These are phyloP conservation scores for Rhizophagus sp. DNA, from an alignment of 192 early-diverging fungal species.

Conservation along the genomic window DNA sequence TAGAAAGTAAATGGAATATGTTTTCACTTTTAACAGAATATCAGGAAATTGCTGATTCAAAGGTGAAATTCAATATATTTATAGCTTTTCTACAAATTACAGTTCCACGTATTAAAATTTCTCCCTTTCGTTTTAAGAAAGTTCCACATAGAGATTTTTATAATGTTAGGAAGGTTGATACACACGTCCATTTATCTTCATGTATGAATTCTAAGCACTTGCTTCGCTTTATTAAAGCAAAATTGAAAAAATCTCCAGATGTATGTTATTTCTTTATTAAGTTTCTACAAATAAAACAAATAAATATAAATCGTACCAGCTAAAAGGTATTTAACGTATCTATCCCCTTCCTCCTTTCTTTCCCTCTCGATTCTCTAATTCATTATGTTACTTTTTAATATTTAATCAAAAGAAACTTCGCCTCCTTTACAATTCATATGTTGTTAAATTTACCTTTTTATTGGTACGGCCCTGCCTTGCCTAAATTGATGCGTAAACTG, in stretches of 20 bases:
- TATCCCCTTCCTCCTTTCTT: too few relatives aligned
- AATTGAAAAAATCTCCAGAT: conserved; percentile 75
- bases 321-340: too few relatives aligned
- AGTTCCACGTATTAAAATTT: background rate
- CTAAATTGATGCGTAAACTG: too few relatives aligned
- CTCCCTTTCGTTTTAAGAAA: conserved; percentile 35
- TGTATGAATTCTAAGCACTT: conserved; percentile 98
- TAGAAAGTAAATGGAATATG: conserved; percentile 94
- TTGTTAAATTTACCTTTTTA: too few relatives aligned
- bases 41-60: conserved; percentile 90
- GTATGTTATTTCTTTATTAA: conserved; percentile 38
- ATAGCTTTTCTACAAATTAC: background rate
- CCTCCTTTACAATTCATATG: too few relatives aligned
- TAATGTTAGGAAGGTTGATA: conserved; percentile 97
- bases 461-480: too few relatives aligned
- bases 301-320: too few relatives aligned
- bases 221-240: conserved; percentile 92
- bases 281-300: background rate
- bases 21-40: conserved; percentile 91
- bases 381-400: too few relatives aligned
- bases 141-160: conserved; percentile 96
- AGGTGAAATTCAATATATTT: conserved; percentile 45
- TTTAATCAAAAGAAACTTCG: too few relatives aligned
- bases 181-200: conserved; percentile 89
- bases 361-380: too few relatives aligned